Conservation (phyloP, 768 basidiomycete species). For the Roridomyces roridus region DNA sequence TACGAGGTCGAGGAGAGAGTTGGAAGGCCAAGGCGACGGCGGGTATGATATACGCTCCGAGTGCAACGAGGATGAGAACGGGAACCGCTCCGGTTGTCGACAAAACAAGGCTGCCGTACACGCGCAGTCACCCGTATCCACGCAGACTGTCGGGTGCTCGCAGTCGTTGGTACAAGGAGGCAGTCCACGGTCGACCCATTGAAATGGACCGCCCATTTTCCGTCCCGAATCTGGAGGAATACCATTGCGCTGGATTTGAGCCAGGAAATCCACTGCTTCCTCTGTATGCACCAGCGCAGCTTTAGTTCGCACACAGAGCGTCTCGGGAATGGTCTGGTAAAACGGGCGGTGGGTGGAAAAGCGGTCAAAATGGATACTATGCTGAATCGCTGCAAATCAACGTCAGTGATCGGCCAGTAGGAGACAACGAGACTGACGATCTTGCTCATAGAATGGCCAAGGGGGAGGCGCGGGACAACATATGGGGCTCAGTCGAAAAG, state of each 20-base stretch:
- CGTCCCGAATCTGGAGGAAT: neutral
- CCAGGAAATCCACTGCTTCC: neutral
- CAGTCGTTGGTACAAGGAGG: slow-evolving; percentile 6
- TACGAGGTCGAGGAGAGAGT: neutral
- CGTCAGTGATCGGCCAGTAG: neutral
- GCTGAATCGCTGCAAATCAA: neutral
- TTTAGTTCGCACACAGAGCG: neutral
- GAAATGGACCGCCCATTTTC: neutral
- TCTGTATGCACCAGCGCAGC: neutral
- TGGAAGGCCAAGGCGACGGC: neutral
- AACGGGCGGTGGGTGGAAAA: neutral
- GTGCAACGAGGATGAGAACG: neutral
- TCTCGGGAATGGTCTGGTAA: slow-evolving; percentile 1
- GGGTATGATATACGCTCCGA: neutral
- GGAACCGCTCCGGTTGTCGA: neutral
- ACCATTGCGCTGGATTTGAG: neutral
- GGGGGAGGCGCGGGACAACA: slow-evolving; percentile 2
- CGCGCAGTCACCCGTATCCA: slow-evolving; percentile 3
- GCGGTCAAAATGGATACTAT: slow-evolving; percentile 2
- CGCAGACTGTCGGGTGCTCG: slow-evolving; percentile 5
- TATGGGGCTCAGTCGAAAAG: slow-evolving; percentile 3
- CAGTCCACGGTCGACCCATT: neutral
- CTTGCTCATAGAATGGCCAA: slow-evolving; percentile 7
- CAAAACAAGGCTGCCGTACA: neutral
- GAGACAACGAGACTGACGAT: neutral